These are phyloP conservation scores for Prunus yedoensis DNA, from an alignment of 331 rosid species.

Conservation along the genomic window DNA sequence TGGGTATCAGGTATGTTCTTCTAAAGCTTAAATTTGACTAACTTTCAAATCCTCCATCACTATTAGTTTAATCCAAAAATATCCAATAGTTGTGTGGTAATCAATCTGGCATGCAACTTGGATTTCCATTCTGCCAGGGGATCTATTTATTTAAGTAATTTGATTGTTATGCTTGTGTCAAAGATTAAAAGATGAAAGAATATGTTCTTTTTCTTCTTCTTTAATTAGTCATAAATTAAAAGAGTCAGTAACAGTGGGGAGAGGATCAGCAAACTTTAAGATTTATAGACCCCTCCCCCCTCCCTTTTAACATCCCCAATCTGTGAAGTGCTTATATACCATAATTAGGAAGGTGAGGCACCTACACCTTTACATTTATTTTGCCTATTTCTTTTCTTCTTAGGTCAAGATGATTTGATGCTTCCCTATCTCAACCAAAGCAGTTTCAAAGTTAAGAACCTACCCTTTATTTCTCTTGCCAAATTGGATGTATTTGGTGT, in stretches of 20 bases:
- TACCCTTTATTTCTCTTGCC: background rate
- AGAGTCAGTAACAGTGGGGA: background rate
- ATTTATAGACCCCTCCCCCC: background rate
- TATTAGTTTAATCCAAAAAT: conserved; percentile 6
- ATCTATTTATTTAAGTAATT: background rate
- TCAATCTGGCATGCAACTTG: conserved; percentile 26
- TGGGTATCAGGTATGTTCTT: conserved; percentile 42
- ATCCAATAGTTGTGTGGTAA: conserved; percentile 1
- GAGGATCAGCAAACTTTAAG: conserved; percentile 4
- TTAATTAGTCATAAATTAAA: too few species aligned
- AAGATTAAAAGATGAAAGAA: conserved; percentile 2
- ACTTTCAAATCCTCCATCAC: conserved; percentile 17
- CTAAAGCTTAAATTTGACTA: conserved; percentile 35
- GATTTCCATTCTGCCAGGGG: conserved; percentile 26
- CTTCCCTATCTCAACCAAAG: conserved; percentile 16
- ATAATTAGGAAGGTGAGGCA: conserved; percentile 25
- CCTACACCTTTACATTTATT: conserved; percentile 28
- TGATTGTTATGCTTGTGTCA: conserved; percentile 12
- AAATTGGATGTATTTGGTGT: background rate
- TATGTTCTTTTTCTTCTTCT: conserved; percentile 4
- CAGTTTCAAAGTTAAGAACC: background rate
- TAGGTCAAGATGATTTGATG: conserved; percentile 37
- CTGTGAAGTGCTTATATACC: conserved; percentile 16
- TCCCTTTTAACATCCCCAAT: conserved; percentile 9
- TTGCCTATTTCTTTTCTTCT: background rate